Evolutionary conservation across 495 filamentous ascomycete species (phyloP), one percentile per base, ranked within the genome.

Genomic region (Penicillium parvum): DNA sequence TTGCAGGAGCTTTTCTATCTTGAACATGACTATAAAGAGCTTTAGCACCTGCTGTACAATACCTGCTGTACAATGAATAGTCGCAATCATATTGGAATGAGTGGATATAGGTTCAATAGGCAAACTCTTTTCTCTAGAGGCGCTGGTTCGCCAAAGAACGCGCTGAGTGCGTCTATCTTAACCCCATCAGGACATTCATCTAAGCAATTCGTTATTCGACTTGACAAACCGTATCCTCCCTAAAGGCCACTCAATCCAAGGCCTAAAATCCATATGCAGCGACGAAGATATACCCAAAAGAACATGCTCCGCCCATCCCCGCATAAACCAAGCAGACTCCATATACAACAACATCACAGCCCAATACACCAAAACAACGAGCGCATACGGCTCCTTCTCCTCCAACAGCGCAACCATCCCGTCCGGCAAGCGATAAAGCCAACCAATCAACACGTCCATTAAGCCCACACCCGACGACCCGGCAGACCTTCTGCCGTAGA

Each of bases 331-430:
- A 0, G 47, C 39, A 4, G 48, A 47, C 3, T 57, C 40, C 60
- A 66, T 71, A 33, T 57, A 58, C 32, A 52, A 49, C 19, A 72
- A 37, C 9, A 72, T 36, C 2, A 71, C 60, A 33, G 59, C 64
- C 56, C 65, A 76, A 32, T 72, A 51, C 3, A 65, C 64, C 16
- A 75, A 41, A 1, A 75, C 47, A 1, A 66, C 52, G 7, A 76
- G 30, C 2, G 66, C 60, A 26, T 57, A 29, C 6, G 70, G 61
- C 6, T 70, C 60, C 33, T 61, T 58, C 20, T 52, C 37, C 28
- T 67, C 47, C 11, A 73, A 45, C 1, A 46, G 38, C 3, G 30
- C 37, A 9, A 69, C 38, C 43, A 68, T 68, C 10, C 57, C 50
- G 5, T 55, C 54, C 1, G 58, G 60, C 2, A 63, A 51, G 3